phyloP scores from a whole-genome alignment of 2,329 filamentous ascomycete genomes.

The Monilinia fructigena region DNA sequence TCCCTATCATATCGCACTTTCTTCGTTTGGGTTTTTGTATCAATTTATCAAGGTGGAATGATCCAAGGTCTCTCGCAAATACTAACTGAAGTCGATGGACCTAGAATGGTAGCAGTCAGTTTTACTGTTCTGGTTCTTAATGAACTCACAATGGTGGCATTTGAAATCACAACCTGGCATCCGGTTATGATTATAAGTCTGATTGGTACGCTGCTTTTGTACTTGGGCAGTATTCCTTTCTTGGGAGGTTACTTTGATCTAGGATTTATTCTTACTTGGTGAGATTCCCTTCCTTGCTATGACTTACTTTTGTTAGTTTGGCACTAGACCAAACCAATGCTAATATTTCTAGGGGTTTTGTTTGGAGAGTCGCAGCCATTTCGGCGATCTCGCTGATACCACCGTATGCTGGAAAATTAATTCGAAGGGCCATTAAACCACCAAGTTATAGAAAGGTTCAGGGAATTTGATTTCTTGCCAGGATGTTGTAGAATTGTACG shows the following conservation, averaged over 20 bases:
- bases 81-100: slow-evolving; percentile 72
- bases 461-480: slow-evolving; percentile 46
- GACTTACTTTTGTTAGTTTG: neutral
- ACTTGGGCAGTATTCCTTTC: slow-evolving; percentile 79
- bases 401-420: slow-evolving; percentile 82
- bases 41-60: slow-evolving; percentile 90
- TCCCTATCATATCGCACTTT: slow-evolving; percentile 91
- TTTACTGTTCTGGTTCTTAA: slow-evolving; percentile 93
- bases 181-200: slow-evolving; percentile 84
- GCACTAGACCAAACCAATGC: neutral
- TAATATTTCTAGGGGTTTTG: slow-evolving; percentile 61
- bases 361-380: slow-evolving; percentile 84
- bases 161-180: slow-evolving; percentile 97
- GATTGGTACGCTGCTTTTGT: slow-evolving; percentile 78
- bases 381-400: slow-evolving; percentile 78
- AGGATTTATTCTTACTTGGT: slow-evolving; percentile 69
- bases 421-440: slow-evolving; percentile 81
- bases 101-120: slow-evolving; percentile 80
- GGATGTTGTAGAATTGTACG: neutral
- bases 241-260: slow-evolving; percentile 89
- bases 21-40: slow-evolving; percentile 94
- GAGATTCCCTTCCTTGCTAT: slow-evolving; percentile 40
- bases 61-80: slow-evolving; percentile 95
- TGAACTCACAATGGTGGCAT: slow-evolving; percentile 94
- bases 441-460: slow-evolving; percentile 94